Base-by-base conservation (phyloP, 2,329 filamentous ascomycete species). In the Exophiala sideris region DNA sequence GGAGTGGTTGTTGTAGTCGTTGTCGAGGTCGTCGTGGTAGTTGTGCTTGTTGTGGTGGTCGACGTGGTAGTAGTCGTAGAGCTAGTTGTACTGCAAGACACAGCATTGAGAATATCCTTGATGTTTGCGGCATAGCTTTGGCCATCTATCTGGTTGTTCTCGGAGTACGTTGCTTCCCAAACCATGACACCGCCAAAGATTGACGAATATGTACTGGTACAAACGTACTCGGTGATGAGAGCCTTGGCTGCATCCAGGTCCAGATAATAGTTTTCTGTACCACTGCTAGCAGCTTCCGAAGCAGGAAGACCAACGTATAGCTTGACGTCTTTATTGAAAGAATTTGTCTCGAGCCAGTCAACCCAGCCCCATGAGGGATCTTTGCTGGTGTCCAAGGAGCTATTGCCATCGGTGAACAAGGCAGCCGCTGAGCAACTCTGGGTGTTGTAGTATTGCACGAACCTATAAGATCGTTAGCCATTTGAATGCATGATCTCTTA, bases 131-230 rank as follows among this genome's bases (percentile, higher is more conserved):
- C 69, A 66, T 77, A 82, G 16, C 69, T 67, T 44, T 70, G 62
- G n/a, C 66, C 72, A 50, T 75, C 71, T 50, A 74, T 70, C 11
- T 66, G 51, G 62, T 81, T 81, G 48, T 69, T 68, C 10, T 71
- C 66, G n/a, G 74, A 74, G 9, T 71, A 70, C 1, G 76, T 79
- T 4, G 79, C 77, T 48, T 83, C 80, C 78, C 79, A 84, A 4
- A 84, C 65, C 80, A 83, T 84, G 38, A 82, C 70, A 68, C 82
- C 82, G 38, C 79, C 81, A 59, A 84, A 84, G 1, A 66, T 68
- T 18, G 69, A 52, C 1, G 70, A 35, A 45, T 60, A 60, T 2
- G 24, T 66, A 55, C 72, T 70, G 18, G 69, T 64, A 12, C 64
- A 64, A 56, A 71, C 72, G 57, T 74, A 77, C 39, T 67, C 62